Conservation (phyloP, 2,329 filamentous ascomycete species). For the Blastomyces emzantsi region DNA sequence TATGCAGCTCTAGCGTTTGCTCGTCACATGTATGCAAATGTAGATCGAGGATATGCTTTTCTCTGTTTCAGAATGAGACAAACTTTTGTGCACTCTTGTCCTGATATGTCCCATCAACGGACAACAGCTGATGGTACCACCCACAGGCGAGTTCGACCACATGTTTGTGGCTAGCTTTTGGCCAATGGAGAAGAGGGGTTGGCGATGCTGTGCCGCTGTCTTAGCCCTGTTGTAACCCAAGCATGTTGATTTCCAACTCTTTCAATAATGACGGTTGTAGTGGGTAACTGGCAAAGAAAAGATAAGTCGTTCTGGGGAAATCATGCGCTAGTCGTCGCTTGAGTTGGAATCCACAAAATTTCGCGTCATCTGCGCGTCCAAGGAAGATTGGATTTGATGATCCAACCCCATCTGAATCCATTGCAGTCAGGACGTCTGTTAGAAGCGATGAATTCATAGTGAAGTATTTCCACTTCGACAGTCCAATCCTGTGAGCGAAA, state of each 20-base stretch:
- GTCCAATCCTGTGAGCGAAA: background rate
- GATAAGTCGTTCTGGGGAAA: background rate
- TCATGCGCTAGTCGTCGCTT: background rate
- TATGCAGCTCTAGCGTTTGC: background rate
- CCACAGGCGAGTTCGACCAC: background rate
- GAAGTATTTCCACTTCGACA: background rate
- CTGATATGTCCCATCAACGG: background rate
- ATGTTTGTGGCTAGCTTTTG: background rate
- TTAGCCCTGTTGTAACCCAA: slow-evolving; percentile 1
- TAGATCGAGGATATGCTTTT: background rate
- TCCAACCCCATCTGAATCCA: background rate
- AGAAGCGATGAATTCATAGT: background rate
- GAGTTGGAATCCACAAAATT: background rate
- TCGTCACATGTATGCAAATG: background rate
- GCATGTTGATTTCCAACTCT: background rate
- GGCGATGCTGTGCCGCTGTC: background rate
- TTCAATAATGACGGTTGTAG: too few species aligned
- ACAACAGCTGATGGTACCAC: background rate
- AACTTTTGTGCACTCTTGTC: background rate
- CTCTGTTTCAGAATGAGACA: background rate
- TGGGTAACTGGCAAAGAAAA: background rate
- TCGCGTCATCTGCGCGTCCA: background rate
- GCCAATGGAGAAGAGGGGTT: background rate
- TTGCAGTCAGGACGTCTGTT: background rate
- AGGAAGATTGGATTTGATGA: background rate